phyloP scores from a whole-genome alignment of 228 moss, liverwort and hornwort species.

The Sphagnum fallax region DNA sequence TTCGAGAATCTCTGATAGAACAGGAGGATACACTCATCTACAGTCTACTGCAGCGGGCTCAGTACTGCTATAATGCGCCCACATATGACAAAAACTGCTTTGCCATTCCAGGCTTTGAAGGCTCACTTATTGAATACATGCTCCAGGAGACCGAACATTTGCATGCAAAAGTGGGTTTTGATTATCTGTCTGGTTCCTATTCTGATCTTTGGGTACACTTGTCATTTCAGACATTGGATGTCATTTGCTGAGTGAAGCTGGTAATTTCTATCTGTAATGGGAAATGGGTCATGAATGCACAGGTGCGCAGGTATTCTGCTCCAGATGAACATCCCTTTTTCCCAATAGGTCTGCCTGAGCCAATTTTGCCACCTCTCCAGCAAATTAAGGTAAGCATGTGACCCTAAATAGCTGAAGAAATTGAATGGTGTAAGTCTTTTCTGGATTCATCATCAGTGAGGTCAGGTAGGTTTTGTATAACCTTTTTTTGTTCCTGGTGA shows the following conservation, averaged over 20 bases:
- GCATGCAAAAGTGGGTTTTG: slow-evolving; percentile 64
- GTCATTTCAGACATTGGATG: no score
- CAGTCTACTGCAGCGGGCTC: slow-evolving; percentile 73
- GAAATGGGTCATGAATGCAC: background rate
- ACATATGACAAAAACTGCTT: slow-evolving; percentile 64
- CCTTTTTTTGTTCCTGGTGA: background rate
- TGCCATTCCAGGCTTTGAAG: slow-evolving; percentile 45
- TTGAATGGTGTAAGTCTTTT: no score
- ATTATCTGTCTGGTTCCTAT: background rate
- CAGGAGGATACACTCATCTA: slow-evolving; percentile 95
- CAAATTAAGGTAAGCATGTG: slow-evolving; percentile 40
- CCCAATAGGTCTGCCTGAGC: slow-evolving; percentile 50
- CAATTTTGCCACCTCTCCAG: slow-evolving; percentile 51
- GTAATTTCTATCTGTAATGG: no score
- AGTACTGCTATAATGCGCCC: slow-evolving; percentile 65
- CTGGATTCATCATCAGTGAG: no score
- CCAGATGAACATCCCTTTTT: slow-evolving; percentile 92
- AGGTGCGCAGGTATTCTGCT: slow-evolving; percentile 78
- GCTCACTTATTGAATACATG: slow-evolving; percentile 72
- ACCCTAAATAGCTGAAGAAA: no score
- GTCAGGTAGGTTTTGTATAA: no score
- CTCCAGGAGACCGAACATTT: slow-evolving; percentile 69
- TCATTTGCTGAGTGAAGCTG: no score
- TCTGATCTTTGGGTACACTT: background rate
- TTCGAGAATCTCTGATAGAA: slow-evolving; percentile 75